Percentiles rank a stretch among this genome's conserved stretches.
Conservation (phyloP, 225 moss, liverwort and hornwort genomes). For the Asterella californica region DNA sequence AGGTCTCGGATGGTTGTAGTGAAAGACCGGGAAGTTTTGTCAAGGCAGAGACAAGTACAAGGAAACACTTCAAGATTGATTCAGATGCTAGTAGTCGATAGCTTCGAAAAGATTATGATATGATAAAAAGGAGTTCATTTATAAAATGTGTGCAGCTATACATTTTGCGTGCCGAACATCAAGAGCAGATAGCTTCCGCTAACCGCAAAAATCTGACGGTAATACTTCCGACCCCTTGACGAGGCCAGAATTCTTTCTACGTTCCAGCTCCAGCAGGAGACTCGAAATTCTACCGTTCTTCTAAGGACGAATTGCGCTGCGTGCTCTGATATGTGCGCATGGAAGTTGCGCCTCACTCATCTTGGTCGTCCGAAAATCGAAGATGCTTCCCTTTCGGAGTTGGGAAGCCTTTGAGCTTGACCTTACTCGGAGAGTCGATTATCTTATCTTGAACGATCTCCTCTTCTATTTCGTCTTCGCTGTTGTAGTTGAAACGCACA, state of each 20-base stretch:
- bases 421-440: constrained; percentile 27
- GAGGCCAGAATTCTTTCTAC: neutral
- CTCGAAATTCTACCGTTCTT: neutral
- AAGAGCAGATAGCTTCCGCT: constrained; percentile 14
- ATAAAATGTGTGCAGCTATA: too few relatives aligned
- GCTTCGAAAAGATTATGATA: too few relatives aligned
- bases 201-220: neutral
- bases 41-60: too few relatives aligned
- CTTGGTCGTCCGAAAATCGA: constrained; percentile 35
- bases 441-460: constrained; percentile 19
- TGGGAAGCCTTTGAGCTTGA: constrained; percentile 38
- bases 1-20: too few relatives aligned
- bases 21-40: too few relatives aligned
- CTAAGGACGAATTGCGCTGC: neutral
- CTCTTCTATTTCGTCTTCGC: constrained; percentile 55
- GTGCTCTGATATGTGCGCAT: neutral
- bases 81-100: too few relatives aligned
- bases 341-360: neutral
- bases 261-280: neutral
- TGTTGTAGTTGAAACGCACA: constrained; percentile 52
- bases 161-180: too few relatives aligned
- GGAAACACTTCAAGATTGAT: too few relatives aligned
- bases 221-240: too few relatives aligned
- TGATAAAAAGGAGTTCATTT: too few relatives aligned
- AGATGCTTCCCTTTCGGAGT: constrained; percentile 52